These are phyloP conservation scores for Umbelopsis ramanniana DNA, from an alignment of 192 early-diverging fungal species.

Conservation along the genomic window DNA sequence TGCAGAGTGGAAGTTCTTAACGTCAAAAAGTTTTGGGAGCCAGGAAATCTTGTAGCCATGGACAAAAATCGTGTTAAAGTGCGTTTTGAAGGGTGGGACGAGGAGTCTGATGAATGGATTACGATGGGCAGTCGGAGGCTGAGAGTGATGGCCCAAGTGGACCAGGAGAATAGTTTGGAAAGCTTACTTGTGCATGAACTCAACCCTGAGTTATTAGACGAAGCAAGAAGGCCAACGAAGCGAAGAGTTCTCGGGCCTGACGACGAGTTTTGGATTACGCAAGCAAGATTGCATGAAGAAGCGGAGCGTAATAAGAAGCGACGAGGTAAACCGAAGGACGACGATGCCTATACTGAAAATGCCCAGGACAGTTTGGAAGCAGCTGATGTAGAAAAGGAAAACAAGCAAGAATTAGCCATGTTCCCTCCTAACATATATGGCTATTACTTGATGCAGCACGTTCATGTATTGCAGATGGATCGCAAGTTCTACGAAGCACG, in stretches of 20 bases:
- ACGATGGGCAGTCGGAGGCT: slow-evolving; percentile 52
- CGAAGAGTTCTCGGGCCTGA: slow-evolving; percentile 27
- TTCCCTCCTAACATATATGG: slow-evolving; percentile 42
- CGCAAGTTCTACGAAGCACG: slow-evolving; percentile 45
- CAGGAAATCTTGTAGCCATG: slow-evolving; percentile 46
- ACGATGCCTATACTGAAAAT: neutral
- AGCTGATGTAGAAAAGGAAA: neutral
- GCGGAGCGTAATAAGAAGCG: slow-evolving; percentile 16
- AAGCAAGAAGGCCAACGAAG: slow-evolving; percentile 20
- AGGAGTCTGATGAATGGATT: slow-evolving; percentile 61
- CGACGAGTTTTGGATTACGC: slow-evolving; percentile 29
- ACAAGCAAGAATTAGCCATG: slow-evolving; percentile 1
- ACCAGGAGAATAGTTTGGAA: slow-evolving; percentile 30
- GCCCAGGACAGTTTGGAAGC: neutral
- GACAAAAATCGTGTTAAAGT: slow-evolving; percentile 48
- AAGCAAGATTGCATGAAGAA: slow-evolving; percentile 10
- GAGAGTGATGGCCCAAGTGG: slow-evolving; percentile 28
- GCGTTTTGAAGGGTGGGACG: slow-evolving; percentile 58
- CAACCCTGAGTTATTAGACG: slow-evolving; percentile 37
- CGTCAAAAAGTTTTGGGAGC: slow-evolving; percentile 51
- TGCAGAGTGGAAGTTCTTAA: slow-evolving; percentile 47
- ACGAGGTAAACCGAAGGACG: slow-evolving; percentile 9
- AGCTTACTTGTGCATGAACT: slow-evolving; percentile 24
- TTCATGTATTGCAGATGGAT: slow-evolving; percentile 41
- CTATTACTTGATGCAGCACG: slow-evolving; percentile 45